Percentiles rank a stretch among this genome's conserved stretches.
Evolutionary conservation across 1,139 yeast genomes (phyloP).

Genomic region (Hemisphaericaspora xylofermentans): DNA sequence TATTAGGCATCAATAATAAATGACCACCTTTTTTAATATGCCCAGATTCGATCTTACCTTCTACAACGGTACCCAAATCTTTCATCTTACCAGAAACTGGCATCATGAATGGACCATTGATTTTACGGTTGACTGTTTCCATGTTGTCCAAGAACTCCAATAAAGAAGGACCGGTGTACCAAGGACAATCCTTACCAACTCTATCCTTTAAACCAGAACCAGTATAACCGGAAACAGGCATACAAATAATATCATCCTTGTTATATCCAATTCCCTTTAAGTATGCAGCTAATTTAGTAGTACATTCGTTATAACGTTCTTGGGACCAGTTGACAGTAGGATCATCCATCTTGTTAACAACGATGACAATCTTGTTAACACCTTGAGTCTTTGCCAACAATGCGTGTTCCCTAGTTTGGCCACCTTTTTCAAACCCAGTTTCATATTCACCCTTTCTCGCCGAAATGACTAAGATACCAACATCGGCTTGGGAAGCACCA

Average conservation of each 20-base stretch:
- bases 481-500: slow-evolving; percentile 99
- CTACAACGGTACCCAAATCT: slow-evolving; percentile 95
- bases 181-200: slow-evolving; percentile 74
- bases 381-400: slow-evolving; percentile 97
- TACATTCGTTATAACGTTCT: slow-evolving; percentile 96
- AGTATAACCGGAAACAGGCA: slow-evolving; percentile 98
- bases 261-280: slow-evolving; percentile 89
- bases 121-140: slow-evolving; percentile 79
- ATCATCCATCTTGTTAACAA: slow-evolving; percentile 98
- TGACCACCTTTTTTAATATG: slow-evolving; percentile 77
- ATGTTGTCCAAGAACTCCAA: slow-evolving; percentile 84
- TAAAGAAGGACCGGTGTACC: slow-evolving; percentile 93
- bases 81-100: slow-evolving; percentile 94
- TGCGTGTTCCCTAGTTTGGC: slow-evolving; percentile 99
- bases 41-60: slow-evolving; percentile 97
- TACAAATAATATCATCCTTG: slow-evolving; percentile 79
- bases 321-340: slow-evolving; percentile 95
- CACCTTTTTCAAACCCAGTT: slow-evolving; percentile 98
- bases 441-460: slow-evolving; percentile 99
- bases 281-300: slow-evolving; percentile 70
- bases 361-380: slow-evolving; percentile 88
- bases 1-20: slow-evolving; percentile 91
- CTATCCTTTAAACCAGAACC: slow-evolving; percentile 96
- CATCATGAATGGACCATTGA: slow-evolving; percentile 95
- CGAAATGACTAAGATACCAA: slow-evolving; percentile 92